Evolutionary conservation across 371 early-diverging fungal genomes (phyloP), one percentile per base, ranked within the genome.

Genomic region (Chytridium lagenaria): DNA sequence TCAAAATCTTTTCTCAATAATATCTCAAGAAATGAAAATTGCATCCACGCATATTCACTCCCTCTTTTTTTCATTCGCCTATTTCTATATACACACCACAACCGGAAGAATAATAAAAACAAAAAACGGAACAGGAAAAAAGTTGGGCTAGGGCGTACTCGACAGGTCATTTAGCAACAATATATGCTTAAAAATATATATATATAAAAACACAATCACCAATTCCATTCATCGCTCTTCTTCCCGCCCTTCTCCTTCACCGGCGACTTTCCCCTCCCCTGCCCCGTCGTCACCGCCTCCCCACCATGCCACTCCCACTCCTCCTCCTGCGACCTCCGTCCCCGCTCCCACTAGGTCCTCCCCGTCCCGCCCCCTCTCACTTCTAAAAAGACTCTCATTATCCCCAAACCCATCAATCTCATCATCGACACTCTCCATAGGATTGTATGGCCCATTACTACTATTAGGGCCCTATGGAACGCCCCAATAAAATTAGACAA

Each of bases 281-380:
- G 7, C 57, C 23, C 57, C 57, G 57, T 26, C 30, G 5, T 23
- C 57, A 7, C 15, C 23, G 15, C 57, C 57, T 55, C 57, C 5
- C 15, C 57, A 19, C 15, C 57, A 55, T 55, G 57, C 57, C 57
- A 55, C 26, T 55, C 57, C 57, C 57, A 55, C 22, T 55, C 57
- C 5, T 55, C 57, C 30, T 30, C 57, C 44, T 19, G 12, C 44
- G 44, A 44, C 44, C 12, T 44, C 44, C 44, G 7, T 12, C 44
- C 44, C 44, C 44, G 7, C 7, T 44, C 44, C 44, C 7, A 12
- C 44, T 7, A 44, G 12, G 19, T 19, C 44, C 44, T 44, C 44
- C 44, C 44, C 44, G 12, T 44, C 44, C 44, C 44, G 12, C 44
- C 44, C 19, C 44, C 44, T 19, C 7, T 44, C 44, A 44, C 12